Conservation (phyloP, 2,329 filamentous ascomycete species). For the Thermomyces lanuginosus region DNA sequence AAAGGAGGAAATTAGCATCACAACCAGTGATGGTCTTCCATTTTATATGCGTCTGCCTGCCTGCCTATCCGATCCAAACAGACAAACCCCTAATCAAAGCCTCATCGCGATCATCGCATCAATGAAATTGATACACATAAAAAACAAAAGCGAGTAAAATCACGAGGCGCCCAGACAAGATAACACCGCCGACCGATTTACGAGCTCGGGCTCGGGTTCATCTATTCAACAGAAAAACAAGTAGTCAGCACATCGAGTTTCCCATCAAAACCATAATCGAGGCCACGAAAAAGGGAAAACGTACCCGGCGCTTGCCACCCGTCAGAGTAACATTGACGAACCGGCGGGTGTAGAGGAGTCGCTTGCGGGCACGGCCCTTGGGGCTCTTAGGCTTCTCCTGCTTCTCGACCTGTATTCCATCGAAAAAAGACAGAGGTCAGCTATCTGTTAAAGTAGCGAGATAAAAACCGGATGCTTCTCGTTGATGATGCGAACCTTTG, state of each 20-base stretch:
- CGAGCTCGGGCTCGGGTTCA: constrained; percentile 7
- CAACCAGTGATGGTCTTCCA: no score
- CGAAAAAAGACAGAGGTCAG: not conserved
- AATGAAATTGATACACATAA: no score
- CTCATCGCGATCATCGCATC: no score
- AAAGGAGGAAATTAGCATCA: no score
- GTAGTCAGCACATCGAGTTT: not conserved
- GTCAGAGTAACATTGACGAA: constrained; percentile 91
- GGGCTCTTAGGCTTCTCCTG: constrained; percentile 53
- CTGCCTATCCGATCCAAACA: no score
- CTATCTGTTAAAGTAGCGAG: not conserved
- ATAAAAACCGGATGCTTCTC: no score
- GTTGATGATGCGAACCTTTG: constrained; percentile 49
- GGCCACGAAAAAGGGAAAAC: constrained; percentile 10
- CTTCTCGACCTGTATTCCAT: constrained; percentile 5
- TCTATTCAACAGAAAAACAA: constrained; percentile 2
- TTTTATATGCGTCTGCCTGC: no score
- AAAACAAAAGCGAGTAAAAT: no score
- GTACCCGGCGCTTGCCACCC: constrained; percentile 86
- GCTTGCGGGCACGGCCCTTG: constrained; percentile 89
- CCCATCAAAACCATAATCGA: not conserved
- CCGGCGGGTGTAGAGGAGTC: constrained; percentile 78
- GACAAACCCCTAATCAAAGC: no score
- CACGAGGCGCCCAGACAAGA: no score
- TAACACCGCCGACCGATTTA: no score